Conservation (phyloP, 192 early-diverging fungal genomes). For the Powellomyces hirtus region DNA sequence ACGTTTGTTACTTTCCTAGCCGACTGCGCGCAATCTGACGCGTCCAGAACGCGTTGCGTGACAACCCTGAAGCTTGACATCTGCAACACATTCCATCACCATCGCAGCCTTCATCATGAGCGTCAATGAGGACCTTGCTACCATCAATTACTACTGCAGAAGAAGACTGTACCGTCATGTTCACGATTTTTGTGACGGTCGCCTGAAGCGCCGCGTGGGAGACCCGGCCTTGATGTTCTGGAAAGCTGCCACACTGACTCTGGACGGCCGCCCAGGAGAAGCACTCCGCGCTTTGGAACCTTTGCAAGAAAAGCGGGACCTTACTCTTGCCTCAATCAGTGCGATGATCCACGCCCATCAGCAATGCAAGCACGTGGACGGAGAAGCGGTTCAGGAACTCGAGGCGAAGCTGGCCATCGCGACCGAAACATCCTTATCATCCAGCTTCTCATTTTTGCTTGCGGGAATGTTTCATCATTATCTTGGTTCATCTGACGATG, state of each 20-base stretch:
- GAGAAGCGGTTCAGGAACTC: slow-evolving; percentile 48
- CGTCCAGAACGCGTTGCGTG: too few species aligned
- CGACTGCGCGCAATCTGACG: too few species aligned
- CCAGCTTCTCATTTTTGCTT: slow-evolving; percentile 27
- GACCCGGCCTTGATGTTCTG: slow-evolving; percentile 51
- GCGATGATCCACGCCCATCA: slow-evolving; percentile 55
- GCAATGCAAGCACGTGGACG: slow-evolving; percentile 44
- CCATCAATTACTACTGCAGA: slow-evolving; percentile 44
- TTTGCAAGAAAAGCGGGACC: slow-evolving; percentile 51
- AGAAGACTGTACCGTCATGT: slow-evolving; percentile 40
- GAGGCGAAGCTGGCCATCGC: slow-evolving; percentile 50
- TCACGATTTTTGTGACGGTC: slow-evolving; percentile 34
- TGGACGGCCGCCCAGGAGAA: slow-evolving; percentile 38
- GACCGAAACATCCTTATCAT: slow-evolving; percentile 10
- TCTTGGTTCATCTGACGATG: slow-evolving; percentile 26
- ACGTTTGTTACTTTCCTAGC: too few species aligned
- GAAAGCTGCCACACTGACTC: slow-evolving; percentile 34
- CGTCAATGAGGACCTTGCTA: neutral
- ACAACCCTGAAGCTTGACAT: too few species aligned
- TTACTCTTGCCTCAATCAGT: slow-evolving; percentile 33
- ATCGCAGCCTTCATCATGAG: neutral
- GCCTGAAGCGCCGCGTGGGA: slow-evolving; percentile 32
- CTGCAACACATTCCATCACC: too few species aligned
- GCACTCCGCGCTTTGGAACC: slow-evolving; percentile 42
- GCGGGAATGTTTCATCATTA: slow-evolving; percentile 43